Evolutionary conservation across 1,284 basidiomycete species (phyloP), one percentile per base, ranked within the genome.

Genomic region (Tetrapyrgos nigripes): DNA sequence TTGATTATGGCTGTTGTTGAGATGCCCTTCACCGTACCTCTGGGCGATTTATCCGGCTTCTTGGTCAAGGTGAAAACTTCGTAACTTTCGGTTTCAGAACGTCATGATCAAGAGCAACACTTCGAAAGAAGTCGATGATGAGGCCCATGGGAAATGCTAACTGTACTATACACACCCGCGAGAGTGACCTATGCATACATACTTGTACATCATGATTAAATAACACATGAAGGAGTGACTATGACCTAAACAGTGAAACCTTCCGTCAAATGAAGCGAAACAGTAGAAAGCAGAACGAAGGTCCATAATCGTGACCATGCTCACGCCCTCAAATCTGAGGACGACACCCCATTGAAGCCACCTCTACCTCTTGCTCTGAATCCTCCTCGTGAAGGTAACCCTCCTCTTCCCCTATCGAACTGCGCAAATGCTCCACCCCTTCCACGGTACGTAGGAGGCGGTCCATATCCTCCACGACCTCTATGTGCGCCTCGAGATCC

Each of bases 1-100:
- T 58, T 67, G 17, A 28, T 67, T 17, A 58, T 67, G 19, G 61
- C 55, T 1, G 59, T 62, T 0, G 64, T 66, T 10, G 60, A 60
- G 1, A 67, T 65, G 66, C 64, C 66, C 1, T 58, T 64, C 43
- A 50, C 21, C 9, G 29, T 65, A 2, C 66, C 66, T 19, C 47
- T 67, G 1, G 66, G 66, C 0, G 64, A 67, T 44, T 54, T 66
- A 10, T 61, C 64, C 1, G 45, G 59, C 2, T 56, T 60, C 27
- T 57, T 58, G 4, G 44, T 10, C n/a, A 56, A 53, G 26, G 60
- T 44, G 35, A 60, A 47, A 23, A 50, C n/a, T n/a, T n/a, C n/a
- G n/a, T n/a, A n/a, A n/a, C n/a, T n/a, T n/a, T n/a, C n/a, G n/a
- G n/a, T n/a, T n/a, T n/a, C n/a, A n/a, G n/a, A n/a, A n/a, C n/a